Evolutionary conservation across 805 yeast species (phyloP).

Genomic region (Jamesozyma hellenica): DNA sequence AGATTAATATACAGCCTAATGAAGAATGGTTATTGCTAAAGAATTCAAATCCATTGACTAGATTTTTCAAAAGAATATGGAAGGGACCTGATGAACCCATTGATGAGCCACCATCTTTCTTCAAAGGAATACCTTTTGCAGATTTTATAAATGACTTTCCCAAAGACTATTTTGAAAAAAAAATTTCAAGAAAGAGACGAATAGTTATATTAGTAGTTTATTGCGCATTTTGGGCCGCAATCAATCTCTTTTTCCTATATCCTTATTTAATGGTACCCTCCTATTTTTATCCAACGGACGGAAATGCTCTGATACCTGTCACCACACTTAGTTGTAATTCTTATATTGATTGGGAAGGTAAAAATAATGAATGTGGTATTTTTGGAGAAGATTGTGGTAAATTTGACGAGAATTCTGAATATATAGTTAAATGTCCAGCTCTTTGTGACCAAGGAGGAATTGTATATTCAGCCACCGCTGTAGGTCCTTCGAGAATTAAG

Average conservation of each 20-base stretch:
- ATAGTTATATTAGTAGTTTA: slow-evolving; percentile 31
- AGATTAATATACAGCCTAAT: not conserved
- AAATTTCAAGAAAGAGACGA: slow-evolving; percentile 25
- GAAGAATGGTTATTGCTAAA: slow-evolving; percentile 18
- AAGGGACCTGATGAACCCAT: slow-evolving; percentile 42
- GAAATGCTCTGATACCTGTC: slow-evolving; percentile 24
- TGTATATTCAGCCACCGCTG: slow-evolving; percentile 64
- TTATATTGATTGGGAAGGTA: slow-evolving; percentile 57
- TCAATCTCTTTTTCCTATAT: slow-evolving; percentile 31
- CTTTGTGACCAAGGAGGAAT: slow-evolving; percentile 70
- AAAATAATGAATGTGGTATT: slow-evolving; percentile 65
- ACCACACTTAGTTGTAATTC: slow-evolving; percentile 32
- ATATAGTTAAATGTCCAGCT: slow-evolving; percentile 74
- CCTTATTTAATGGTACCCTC: slow-evolving; percentile 42
- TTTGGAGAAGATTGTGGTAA: slow-evolving; percentile 53
- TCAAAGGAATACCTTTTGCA: not conserved
- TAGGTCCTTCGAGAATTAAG: slow-evolving; percentile 58
- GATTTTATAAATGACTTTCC: slow-evolving; percentile 32
- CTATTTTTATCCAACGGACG: slow-evolving; percentile 15
- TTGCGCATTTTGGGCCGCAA: slow-evolving; percentile 38
- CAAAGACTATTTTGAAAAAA: slow-evolving; percentile 20
- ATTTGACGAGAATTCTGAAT: slow-evolving; percentile 31
- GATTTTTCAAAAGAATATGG: slow-evolving; percentile 35
- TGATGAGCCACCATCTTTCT: slow-evolving; percentile 40
- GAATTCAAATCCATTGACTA: slow-evolving; percentile 9